Evolutionary conservation across 257 asterid genomes (phyloP), one percentile per base, ranked within the genome.

Genomic region (Penstemon newberryi): DNA sequence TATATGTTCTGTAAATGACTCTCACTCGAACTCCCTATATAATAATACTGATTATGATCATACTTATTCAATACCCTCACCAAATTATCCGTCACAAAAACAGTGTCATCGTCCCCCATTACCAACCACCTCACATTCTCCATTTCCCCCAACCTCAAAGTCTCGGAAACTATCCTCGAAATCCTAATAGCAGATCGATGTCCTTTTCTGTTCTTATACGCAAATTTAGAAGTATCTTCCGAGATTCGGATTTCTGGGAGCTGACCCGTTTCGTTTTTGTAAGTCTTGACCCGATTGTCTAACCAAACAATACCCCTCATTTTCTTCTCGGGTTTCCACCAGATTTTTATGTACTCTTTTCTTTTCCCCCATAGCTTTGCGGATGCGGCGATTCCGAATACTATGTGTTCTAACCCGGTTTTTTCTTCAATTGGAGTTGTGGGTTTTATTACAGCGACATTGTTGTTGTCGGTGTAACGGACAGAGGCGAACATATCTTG

Each of bases 101-200:
- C 85, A 0, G 93, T 86, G 59, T 86, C 93, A 51, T 86, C 93
- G 38, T 86, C 93, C 12, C 93, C 93, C 93, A 86, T 86, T 76
- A 86, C 86, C 54, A 86, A 77, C 93, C 93, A 86, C 73, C 93
- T 67, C 79, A 86, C 93, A 41, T 82, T 77, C 39, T 71, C 73
- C 80, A 63, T 40, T 4, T 44, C 78, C 1, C 83, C 89, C 70
- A 82, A 13, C 70, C 87, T 65, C 66, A 84, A 11, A 2, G 86
- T 86, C 77, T 86, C 93, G 1, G 89, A 80, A 0, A 86, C 88
- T 4, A 86, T 85, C 68, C 93, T 67, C 47, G 93, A 86, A 0
- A 86, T 84, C 73, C 93, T 76, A 25, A 86, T 78, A 2, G 89
- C 93, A 3, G 93, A 86, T 5, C 93, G 80, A 67, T 70, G 83